These are phyloP conservation scores for Mycena epipterygia DNA, from an alignment of 768 basidiomycete genomes.

Conservation along the genomic window DNA sequence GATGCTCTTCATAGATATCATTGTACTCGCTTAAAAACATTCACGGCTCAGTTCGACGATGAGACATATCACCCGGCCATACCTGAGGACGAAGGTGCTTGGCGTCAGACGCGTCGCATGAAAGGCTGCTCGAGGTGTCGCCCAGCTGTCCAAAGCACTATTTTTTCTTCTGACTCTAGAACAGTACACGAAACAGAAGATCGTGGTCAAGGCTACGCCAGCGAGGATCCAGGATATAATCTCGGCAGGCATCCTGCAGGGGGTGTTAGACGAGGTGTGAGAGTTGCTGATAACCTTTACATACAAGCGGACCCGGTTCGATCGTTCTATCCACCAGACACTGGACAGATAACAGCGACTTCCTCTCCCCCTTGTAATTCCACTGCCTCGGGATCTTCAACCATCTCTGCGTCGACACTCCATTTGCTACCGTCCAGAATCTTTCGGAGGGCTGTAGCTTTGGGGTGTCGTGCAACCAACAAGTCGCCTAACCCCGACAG, in stretches of 20 bases:
- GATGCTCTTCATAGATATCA: slow-evolving; percentile 65
- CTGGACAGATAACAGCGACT: slow-evolving; percentile 85
- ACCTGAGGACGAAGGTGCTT: slow-evolving; percentile 47
- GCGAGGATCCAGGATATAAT: slow-evolving; percentile 11
- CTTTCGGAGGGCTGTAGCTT: slow-evolving; percentile 58
- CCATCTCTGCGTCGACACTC: slow-evolving; percentile 88
- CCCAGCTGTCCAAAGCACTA: background rate
- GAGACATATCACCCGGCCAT: background rate
- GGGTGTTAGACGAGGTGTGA: background rate
- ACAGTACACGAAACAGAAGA: slow-evolving; percentile 4
- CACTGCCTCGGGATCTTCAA: slow-evolving; percentile 66
- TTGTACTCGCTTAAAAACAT: slow-evolving; percentile 61
- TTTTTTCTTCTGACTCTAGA: background rate
- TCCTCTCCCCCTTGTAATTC: slow-evolving; percentile 79
- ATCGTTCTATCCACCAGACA: slow-evolving; percentile 78
- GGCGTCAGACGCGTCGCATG: slow-evolving; percentile 49
- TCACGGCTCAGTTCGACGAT: background rate
- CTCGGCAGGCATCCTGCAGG: background rate
- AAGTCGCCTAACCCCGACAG: slow-evolving; percentile 64
- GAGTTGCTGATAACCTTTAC: slow-evolving; percentile 7
- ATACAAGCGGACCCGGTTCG: background rate
- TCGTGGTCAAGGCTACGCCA: background rate
- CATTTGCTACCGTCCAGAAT: slow-evolving; percentile 76
- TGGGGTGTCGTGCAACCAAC: slow-evolving; percentile 69
- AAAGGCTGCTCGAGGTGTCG: slow-evolving; percentile 45